Evolutionary conservation across 495 filamentous ascomycete species (phyloP), one percentile per base, ranked within the genome.

Genomic region (Xylaria acuta): DNA sequence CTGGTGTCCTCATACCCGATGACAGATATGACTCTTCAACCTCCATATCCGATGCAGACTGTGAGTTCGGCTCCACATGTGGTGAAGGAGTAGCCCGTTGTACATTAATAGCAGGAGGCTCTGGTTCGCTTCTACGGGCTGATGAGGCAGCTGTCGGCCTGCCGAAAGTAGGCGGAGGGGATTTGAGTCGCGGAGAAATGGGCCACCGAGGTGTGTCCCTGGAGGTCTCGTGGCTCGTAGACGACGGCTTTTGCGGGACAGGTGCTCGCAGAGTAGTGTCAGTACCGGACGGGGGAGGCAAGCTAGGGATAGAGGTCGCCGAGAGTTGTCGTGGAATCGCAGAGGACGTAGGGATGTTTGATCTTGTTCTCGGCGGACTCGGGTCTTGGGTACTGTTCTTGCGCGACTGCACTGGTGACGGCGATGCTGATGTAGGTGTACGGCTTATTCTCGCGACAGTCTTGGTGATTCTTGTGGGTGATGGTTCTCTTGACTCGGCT

Each of bases 311-410:
- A 54, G 83, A 88, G 38, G 88, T 79, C 9, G 91, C 87, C 7
- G 91, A 91, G 38, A 94, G 82, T 54, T 88, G 88, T 64, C 79
- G 79, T 74, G 90, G 88, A 62, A 88, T 85, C 40, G 91, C 86
- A 59, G 90, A 85, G 22, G 88, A 86, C 66, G 91, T 86, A 36
- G 90, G 87, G 56, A 82, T 81, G 76, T 80, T 80, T 56, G 84
- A 82, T 77, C 82, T 86, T 71, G 84, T 77, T 75, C 92, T 87
- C 68, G 83, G 84, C 1, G 93, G 93, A 74, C 90, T 94, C 47
- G 85, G 81, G 67, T 95, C 93, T 71, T 90, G 87, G 69, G 86
- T 85, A 70, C 83, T 87, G 79, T 89, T 90, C 82, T 93, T 93
- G 75, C 92, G 88, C 64, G 92, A 91, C 72, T 88, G 84, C 62